Evolutionary conservation across 495 filamentous ascomycete species (phyloP), one percentile per base, ranked within the genome.

Genomic region (Aspergillus campestris): DNA sequence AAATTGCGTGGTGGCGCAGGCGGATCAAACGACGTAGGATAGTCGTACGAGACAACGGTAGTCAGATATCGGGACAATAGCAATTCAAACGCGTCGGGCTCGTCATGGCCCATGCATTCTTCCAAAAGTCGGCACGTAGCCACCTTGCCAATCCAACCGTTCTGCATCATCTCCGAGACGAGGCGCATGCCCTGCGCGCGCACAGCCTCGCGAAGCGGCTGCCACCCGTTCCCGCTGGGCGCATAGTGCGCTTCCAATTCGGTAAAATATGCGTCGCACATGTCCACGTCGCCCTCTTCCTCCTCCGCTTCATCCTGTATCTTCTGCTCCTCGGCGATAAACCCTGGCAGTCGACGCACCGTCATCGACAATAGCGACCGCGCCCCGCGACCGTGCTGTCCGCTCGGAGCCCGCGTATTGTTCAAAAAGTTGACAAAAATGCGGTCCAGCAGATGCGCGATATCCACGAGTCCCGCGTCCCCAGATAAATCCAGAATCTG

Each of bases 301-400:
- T 76, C 76, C 11, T 75, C 76, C 35, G 66, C 50, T 36, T 81
- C 69, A 15, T 78, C 67, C 13, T 79, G 73, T 59, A 67, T 65
- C 13, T 60, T 53, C 52, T 86, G 79, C 42, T 85, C 78, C 12
- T 70, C 65, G 3, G 66, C 61, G 47, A 89, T 82, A 60, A 80
- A 84, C 7, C 71, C 66, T 0, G 84, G 83, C 7, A 87, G 59
- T 28, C 74, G 73, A 48, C 80, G 73, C 29, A 81, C 61, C 45
- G 79, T 79, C 67, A 81, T 83, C 5, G 79, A 77, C n/a, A 86
- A 58, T 15, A 89, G 63, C 8, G 82, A 82, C 28, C 76, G 67
- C 12, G 72, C 58, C n/a, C 64, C 67, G 14, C 47, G 56, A 14
- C 30, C 15, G 12, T 30, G 9, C 14, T 43, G n/a, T 34, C 34